Base-by-base conservation (phyloP, 345 rosid genomes). In the Populus euphratica region DNA sequence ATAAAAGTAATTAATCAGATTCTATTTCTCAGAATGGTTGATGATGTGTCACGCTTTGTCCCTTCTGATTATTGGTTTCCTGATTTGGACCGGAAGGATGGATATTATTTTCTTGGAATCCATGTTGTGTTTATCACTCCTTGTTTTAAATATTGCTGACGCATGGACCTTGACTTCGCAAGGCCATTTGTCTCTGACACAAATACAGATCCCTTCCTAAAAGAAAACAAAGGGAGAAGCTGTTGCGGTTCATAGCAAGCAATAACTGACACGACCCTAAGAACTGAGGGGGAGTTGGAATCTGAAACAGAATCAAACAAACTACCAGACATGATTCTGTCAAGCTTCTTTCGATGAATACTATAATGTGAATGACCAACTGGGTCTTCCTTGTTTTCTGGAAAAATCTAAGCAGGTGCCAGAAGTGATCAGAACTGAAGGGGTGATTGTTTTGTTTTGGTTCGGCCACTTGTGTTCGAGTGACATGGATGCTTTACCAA, bases 401-500 rank as follows among this genome's bases (percentile, higher is more conserved):
- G 54, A 35, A 71, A 72, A 8, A 4, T 5, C 2, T 12, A 69
- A 39, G 52, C 43, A 41, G 39, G 63, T 10, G 10, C 8, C 23
- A n/a, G 67, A 8, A 66, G 20, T 56, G 73, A 39, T 8, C 79
- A 69, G 62, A 33, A 36, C 41, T 69, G 1, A 50, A 36, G 54
- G 66, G 39, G 72, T 21, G 38, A 33, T 69, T 69, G 72, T 20
- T 5, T 61, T 61, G 63, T 29, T 47, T 47, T 49, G 36, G 14
- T 41, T 41, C 41, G 21, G 41, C 13, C 11, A 25, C 25, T 65
- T 70, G 52, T 25, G 27, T 2, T 12, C 35, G 11, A 61, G 23
- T 38, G 36, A 69, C 17, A 87, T 88, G 90, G 90, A 78, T 38
- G 82, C 76, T 49, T 70, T 81, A 67, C 79, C 80, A 2, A 69